Base-by-base conservation (phyloP, 352 stramenopile genomes). In the Globisporangium parvum region DNA sequence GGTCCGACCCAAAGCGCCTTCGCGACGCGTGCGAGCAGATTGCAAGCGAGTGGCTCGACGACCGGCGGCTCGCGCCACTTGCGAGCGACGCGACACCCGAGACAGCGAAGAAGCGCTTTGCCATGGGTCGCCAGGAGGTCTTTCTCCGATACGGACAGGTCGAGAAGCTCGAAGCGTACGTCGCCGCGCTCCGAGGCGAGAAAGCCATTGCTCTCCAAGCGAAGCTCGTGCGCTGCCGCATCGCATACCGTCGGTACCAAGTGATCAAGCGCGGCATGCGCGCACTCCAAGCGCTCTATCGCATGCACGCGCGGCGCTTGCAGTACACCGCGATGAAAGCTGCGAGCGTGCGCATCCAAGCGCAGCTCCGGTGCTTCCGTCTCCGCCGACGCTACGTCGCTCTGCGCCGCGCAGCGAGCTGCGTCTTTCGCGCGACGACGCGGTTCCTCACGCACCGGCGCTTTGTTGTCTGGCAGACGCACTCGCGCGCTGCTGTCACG, bases 121-220 rank as follows among this genome's bases (percentile, higher is more conserved):
- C 76, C 0, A 85, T 91, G 71, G 80, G 80, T 3, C 75, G 64
- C 18, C 67, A 86, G 39, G 80, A 93, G 59, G 67, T 93, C 0
- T 93, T 91, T 44, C 53, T 93, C 21, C 79, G 80, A 1, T 91
- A 93, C 47, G 83, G 80, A 0, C 80, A 93, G 51, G 47, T 93
- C 0, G 83, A 93, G 59, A 73, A 75, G 24, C 67, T 93, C 12
- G 80, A 91, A 31, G 73, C 70, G 5, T 74, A 69, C 6, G 61
- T 83, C 12, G 64, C 66, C 0, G 54, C 62, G 1, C 60, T 84
- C 26, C 70, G 80, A 28, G 55, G 63, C 8, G 67, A 77, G 14
- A 84, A 79, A 23, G 72, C 77, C 0, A 60, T 79, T n/a, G 47
- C 73, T 20, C 39, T 88, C 4, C 76, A 82, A 44, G 81, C 65